phyloP scores from a whole-genome alignment of 768 basidiomycete genomes.

The Scleroderma bovista region DNA sequence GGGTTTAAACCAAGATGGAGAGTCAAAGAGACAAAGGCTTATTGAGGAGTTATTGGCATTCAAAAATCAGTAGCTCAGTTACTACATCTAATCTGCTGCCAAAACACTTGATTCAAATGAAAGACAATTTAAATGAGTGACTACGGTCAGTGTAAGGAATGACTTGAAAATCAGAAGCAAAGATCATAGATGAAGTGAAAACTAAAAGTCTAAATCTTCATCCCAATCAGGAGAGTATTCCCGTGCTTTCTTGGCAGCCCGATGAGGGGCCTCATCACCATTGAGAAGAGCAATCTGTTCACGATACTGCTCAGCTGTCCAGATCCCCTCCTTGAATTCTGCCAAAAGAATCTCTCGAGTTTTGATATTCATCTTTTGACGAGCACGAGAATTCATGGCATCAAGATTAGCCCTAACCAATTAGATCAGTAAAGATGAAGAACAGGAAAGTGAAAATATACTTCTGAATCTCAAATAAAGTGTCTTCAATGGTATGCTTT shows the following conservation, averaged over 20 bases:
- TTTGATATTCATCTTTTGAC: not conserved
- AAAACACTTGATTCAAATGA: not conserved
- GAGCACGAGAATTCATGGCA: not conserved
- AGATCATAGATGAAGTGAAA: not conserved
- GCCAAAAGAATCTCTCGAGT: not conserved
- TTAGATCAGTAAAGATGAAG: not conserved
- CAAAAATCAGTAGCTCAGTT: not conserved
- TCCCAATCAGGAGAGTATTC: constrained; percentile 4
- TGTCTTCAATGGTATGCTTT: not conserved
- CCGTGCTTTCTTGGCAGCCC: not conserved
- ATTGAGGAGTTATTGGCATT: constrained; percentile 1
- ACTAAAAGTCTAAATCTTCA: not conserved
- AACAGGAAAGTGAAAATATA: not conserved
- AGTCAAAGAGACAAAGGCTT: not conserved
- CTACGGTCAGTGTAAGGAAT: not conserved
- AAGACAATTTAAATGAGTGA: not conserved
- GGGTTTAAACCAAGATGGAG: not conserved
- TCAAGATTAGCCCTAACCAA: not conserved
- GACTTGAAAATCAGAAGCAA: not conserved
- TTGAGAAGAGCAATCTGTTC: not conserved
- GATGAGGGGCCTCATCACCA: not conserved
- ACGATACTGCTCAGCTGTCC: not conserved
- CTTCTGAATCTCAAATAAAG: not conserved
- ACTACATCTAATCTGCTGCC: too few relatives aligned
- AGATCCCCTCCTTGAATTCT: constrained; percentile 1